Evolutionary conservation across 805 yeast genomes (phyloP), one percentile per base, ranked within the genome.

Genomic region (Candida piceae): DNA sequence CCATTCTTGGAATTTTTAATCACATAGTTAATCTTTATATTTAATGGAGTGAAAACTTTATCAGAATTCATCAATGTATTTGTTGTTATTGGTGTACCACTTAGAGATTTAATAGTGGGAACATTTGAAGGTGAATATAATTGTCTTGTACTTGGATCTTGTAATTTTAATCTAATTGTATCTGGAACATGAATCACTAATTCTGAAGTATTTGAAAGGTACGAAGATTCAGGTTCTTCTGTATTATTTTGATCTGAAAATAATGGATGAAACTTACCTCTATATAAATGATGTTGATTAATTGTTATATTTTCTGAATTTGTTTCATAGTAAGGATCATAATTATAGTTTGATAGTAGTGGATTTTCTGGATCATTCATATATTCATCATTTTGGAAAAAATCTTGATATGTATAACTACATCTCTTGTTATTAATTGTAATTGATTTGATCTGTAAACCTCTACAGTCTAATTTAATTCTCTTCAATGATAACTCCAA

Each of bases 401-500:
- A 62, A 50, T 86, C 95, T 8, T 67, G 64, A 52, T 81, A 75
- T 12, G 61, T 54, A 52, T 69, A 87, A 29, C 67, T 60, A 1
- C 79, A 73, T 41, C 72, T 67, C 45, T 78, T 67, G 38, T 76
- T 73, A 50, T 83, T 88, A 29, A 93, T 73, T 24, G 66, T 66
- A 5, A 87, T 82, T 18, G 75, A 73, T 17, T 72, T 69, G 25
- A 93, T 74, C 25, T 65, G 67, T 63, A 83, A 70, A 30, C 85
- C 86, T 36, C 95, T 74, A 41, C 95, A 85, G 57, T 93, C 97
- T 35, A 93, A 64, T 35, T 75, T 74, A 18, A 93, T 65, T 9
- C 65, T 63, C 39, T 73, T 75, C 31, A 90, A 63, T 1, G 66
- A 51, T 16, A 78, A 64, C 35, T 78, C 75, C 12, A 76, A 63